Evolutionary conservation across 1,284 basidiomycete genomes (phyloP).

Genomic region (Mycena sp.): DNA sequence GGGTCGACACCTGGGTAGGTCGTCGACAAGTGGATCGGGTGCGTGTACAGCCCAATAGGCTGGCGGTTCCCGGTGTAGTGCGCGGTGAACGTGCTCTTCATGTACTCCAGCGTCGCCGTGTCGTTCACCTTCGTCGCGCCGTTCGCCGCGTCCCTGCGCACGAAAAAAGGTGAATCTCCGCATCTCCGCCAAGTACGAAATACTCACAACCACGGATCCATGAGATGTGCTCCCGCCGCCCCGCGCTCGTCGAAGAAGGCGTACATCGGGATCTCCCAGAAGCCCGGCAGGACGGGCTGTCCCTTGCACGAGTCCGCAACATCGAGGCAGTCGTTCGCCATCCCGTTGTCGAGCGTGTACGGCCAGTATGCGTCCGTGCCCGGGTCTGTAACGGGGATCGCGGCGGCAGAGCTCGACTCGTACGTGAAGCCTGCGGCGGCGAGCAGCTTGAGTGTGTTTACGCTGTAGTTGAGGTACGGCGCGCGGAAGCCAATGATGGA

Average conservation of each 20-base stretch:
- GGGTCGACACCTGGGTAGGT: conserved; percentile 66
- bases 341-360: conserved; percentile 76
- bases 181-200: not conserved
- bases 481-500: conserved; percentile 81
- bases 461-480: conserved; percentile 78
- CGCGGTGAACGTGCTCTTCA: conserved; percentile 79
- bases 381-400: conserved; percentile 73
- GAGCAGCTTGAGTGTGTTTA: conserved; percentile 69
- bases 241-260: conserved; percentile 76
- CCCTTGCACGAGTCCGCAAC: conserved; percentile 73
- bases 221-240: conserved; percentile 67
- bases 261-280: conserved; percentile 89
- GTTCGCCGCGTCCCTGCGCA: conserved; percentile 61
- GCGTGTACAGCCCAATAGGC: conserved; percentile 85
- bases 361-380: conserved; percentile 83
- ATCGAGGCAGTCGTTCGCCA: conserved; percentile 81
- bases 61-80: conserved; percentile 82
- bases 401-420: conserved; percentile 73
- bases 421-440: conserved; percentile 73
- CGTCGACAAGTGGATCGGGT: conserved; percentile 79
- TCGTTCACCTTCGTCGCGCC: conserved; percentile 61
- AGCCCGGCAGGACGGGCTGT: conserved; percentile 76
- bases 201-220: conserved; percentile 79
- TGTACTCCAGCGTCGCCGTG: conserved; percentile 72
- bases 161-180: not conserved